These are phyloP conservation scores for Oldenlandia corymbosa DNA, from an alignment of 257 asterid species.

Conservation along the genomic window DNA sequence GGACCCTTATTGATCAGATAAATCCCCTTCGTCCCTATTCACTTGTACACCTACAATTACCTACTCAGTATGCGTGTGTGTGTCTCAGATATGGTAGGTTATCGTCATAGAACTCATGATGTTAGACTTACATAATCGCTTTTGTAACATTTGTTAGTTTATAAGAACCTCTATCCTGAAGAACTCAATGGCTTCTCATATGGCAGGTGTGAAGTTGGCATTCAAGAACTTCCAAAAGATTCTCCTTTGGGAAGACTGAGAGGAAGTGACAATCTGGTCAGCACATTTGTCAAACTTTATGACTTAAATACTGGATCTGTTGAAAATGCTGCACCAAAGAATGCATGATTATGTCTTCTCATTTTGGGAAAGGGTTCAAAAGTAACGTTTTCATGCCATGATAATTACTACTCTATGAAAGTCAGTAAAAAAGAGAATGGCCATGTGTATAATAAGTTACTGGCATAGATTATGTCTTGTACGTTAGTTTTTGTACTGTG, in stretches of 20 bases:
- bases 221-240: conserved; percentile 79
- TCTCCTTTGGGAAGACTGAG: conserved; percentile 77
- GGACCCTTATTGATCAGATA: background rate
- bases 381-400: background rate
- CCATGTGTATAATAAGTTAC: too few relatives aligned
- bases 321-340: background rate
- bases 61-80: background rate
- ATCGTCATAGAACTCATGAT: background rate
- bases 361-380: background rate
- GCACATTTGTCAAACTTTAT: conserved; percentile 11
- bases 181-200: background rate
- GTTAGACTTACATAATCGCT: conserved; percentile 1
- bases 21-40: background rate
- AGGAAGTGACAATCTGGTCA: conserved; percentile 96
- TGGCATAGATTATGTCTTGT: background rate
- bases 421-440: background rate
- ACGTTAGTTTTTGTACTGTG: background rate
- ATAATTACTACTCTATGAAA: too few relatives aligned
- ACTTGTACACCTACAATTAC: background rate
- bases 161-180: background rate
- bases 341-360: background rate
- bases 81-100: background rate
- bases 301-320: background rate
- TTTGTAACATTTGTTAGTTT: background rate
- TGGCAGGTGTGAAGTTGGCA: conserved; percentile 80